Evolutionary conservation across 192 early-diverging fungal species (phyloP).

Genomic region (Backusella psychrophila): DNA sequence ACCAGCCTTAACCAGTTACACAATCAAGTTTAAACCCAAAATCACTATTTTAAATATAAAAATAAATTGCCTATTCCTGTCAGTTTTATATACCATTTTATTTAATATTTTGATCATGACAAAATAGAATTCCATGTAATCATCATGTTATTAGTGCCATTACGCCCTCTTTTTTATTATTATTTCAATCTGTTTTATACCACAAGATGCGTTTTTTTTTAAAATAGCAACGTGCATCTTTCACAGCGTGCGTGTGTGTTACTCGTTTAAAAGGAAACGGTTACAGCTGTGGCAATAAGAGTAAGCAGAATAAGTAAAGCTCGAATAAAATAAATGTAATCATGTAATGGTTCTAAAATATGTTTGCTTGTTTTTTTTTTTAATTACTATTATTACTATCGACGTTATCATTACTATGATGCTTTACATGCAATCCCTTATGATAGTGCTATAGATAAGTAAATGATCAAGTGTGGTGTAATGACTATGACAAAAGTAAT

Average conservation of each 20-base stretch:
- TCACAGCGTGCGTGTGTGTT: neutral
- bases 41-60: neutral
- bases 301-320: constrained; percentile 7
- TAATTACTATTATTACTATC: no score
- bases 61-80: neutral
- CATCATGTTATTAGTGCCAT: neutral
- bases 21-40: neutral
- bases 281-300: neutral
- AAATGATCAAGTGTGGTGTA: no score
- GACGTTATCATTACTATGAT: no score
- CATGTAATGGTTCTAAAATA: no score
- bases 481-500: no score
- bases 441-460: no score
- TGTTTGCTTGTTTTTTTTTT: no score
- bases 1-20: neutral
- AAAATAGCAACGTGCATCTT: no score
- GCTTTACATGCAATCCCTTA: no score
- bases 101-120: neutral
- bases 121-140: neutral
- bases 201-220: no score
- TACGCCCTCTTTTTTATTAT: no score
- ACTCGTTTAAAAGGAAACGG: neutral
- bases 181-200: no score
- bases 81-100: neutral
- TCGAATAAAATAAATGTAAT: neutral